Percentiles rank a stretch among this genome's conserved stretches.
These are phyloP conservation scores for Pharus latifolius DNA, from an alignment of 176 grass and related monocot species.

Conservation along the genomic window DNA sequence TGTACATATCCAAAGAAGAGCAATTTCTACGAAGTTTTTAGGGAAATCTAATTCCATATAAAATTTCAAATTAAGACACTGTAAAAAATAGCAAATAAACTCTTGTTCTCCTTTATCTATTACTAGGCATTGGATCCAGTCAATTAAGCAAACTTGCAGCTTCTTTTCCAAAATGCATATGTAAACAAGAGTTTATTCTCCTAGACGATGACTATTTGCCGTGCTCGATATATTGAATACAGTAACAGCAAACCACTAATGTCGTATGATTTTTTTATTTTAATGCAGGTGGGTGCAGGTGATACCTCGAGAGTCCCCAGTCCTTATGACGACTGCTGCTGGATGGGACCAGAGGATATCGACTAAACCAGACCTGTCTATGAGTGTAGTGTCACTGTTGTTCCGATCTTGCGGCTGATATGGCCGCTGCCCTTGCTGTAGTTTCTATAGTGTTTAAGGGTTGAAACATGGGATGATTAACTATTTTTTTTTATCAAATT, in stretches of 20 bases:
- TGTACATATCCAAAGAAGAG: no score
- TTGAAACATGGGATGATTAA: no score
- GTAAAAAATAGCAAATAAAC: no score
- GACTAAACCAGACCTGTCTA: slow-evolving; percentile 69
- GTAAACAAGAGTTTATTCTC: background rate
- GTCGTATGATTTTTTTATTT: slow-evolving; percentile 6
- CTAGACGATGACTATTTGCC: background rate
- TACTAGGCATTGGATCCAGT: slow-evolving; percentile 5
- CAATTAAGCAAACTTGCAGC: background rate
- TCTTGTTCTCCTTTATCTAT: no score
- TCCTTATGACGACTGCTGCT: slow-evolving; percentile 86
- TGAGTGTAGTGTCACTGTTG: slow-evolving; percentile 76
- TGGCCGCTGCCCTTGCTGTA: slow-evolving; percentile 80
- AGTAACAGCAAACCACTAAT: slow-evolving; percentile 3
- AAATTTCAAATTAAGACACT: no score
- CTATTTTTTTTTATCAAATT: no score
- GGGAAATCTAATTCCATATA: no score
- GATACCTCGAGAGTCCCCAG: slow-evolving; percentile 67
- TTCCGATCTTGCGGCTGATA: slow-evolving; percentile 75
- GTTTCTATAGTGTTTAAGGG: slow-evolving; percentile 96
- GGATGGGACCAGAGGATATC: slow-evolving; percentile 80
- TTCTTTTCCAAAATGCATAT: background rate
- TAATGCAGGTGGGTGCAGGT: slow-evolving; percentile 61
- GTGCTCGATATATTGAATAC: background rate
- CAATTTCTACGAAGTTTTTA: no score